phyloP scores from a whole-genome alignment of 805 yeast species.

The Metschnikowia vanudenii region DNA sequence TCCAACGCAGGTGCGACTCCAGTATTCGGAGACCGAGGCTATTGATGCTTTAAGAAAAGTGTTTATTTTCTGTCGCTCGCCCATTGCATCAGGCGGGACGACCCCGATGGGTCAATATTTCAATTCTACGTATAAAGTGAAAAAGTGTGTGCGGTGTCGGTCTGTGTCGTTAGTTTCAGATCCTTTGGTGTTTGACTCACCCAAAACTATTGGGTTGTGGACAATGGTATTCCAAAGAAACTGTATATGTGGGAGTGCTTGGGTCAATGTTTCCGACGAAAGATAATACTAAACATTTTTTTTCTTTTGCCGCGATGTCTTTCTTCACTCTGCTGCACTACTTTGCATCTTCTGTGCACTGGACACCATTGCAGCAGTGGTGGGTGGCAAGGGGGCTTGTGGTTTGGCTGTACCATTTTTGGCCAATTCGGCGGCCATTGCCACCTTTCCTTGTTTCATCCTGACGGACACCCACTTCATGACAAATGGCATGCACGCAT shows the following conservation, averaged over 20 bases:
- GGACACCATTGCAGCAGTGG: constrained; percentile 1
- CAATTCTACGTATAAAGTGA: constrained; percentile 18
- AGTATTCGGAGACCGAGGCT: constrained; percentile 23
- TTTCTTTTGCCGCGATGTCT: too few relatives aligned
- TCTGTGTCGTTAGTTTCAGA: constrained; percentile 42
- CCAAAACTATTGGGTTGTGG: constrained; percentile 44
- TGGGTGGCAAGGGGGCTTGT: not conserved
- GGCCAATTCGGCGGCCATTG: constrained; percentile 7
- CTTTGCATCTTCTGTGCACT: not conserved
- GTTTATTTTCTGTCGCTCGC: constrained; percentile 23
- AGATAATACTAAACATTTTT: too few relatives aligned
- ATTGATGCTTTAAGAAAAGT: constrained; percentile 41
- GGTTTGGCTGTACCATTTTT: not conserved
- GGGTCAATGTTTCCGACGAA: constrained; percentile 45
- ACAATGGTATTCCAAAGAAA: constrained; percentile 67
- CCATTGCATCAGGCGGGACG: constrained; percentile 14
- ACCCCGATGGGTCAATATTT: constrained; percentile 16
- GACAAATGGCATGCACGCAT: constrained; percentile 26
- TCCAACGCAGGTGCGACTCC: constrained; percentile 19
- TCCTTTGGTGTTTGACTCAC: constrained; percentile 35
- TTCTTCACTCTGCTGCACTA: not conserved
- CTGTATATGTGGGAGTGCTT: constrained; percentile 76
- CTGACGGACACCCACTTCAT: constrained; percentile 22
- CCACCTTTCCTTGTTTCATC: constrained; percentile 11
- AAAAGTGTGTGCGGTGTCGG: constrained; percentile 44